Evolutionary conservation across 371 early-diverging fungal species (phyloP), one percentile per base, ranked within the genome.

Genomic region (Phascolomyces articulosus): DNA sequence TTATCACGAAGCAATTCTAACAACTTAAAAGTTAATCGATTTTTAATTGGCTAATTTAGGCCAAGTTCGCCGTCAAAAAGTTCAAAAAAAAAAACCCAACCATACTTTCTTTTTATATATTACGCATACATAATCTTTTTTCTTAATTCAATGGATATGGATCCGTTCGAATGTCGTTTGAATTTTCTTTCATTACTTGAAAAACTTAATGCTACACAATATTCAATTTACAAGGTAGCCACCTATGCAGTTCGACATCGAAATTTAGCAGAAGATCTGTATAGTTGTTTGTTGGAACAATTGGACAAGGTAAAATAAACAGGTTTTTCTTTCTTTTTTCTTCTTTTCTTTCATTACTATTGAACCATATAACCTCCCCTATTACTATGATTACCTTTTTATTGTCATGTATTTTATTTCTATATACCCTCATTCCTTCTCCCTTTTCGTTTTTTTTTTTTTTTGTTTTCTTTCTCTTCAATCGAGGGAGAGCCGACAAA

Each of bases 101-200:
- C 47, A 20, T 23, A 10, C 51, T 51, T 51, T n/a, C 6, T 51
- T 51, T 23, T 20, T 49, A n/a, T 49, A n/a, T n/a, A n/a, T n/a
- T n/a, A n/a, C n/a, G n/a, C n/a, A n/a, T n/a, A n/a, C n/a, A n/a
- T 8, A 16, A 21, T 55, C 53, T 41, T 55, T 57, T 44, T 44
- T 44, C 16, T 18, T 0, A 44, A 44, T n/a, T 13, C 44, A 13
- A 13, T 44, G 6, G 88, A 87, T 38, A 82, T 85, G n/a, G 92
- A 92, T 70, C 91, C 91, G 0, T 92, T 92, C 58, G 91, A 91
- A 78, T 90, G 90, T 58, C 86, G 91, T 40, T 65, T 92, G 53
- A 67, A 74, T 15, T 92, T 92, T 62, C 66, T 86, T 44, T 70
- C 78, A n/a, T 63, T 89, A 60, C 73, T 92, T 49, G 79, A 84